These are phyloP conservation scores for Trifolium subterraneum DNA, from an alignment of 306 rosid genomes.

Conservation along the genomic window DNA sequence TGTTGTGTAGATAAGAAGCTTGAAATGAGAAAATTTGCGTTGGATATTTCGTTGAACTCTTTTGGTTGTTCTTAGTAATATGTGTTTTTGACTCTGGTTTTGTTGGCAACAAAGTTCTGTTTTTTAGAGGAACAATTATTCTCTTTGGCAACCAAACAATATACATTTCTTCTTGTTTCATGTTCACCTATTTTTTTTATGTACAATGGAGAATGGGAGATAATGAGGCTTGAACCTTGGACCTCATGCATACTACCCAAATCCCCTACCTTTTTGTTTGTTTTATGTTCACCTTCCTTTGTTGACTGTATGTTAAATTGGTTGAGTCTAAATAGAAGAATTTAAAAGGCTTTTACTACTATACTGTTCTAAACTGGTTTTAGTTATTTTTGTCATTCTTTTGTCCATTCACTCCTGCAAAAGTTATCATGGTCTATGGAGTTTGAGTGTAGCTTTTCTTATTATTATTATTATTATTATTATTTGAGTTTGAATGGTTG, in stretches of 20 bases:
- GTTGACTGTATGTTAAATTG: neutral
- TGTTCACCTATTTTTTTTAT: neutral
- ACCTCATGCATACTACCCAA: neutral
- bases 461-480: neutral
- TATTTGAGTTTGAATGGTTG: neutral
- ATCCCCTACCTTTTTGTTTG: neutral
- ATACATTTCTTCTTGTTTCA: neutral
- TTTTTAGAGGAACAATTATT: neutral
- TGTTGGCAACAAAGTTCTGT: neutral
- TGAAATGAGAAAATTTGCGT: slow-evolving; percentile 11
- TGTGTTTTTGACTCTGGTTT: neutral
- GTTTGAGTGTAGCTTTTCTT: neutral
- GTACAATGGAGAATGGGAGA: neutral
- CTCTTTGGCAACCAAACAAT: slow-evolving; percentile 2
- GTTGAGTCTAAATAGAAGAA: neutral
- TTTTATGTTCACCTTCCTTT: slow-evolving; percentile 5
- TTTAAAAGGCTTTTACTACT: neutral
- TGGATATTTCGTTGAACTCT: neutral
- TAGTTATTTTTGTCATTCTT: neutral
- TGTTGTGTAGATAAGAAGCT: slow-evolving; percentile 19
- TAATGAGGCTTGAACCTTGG: neutral
- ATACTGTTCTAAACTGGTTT: slow-evolving; percentile 11
- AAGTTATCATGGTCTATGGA: neutral
- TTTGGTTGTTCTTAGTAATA: neutral
- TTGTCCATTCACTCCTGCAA: neutral